Evolutionary conservation across 2,329 filamentous ascomycete species (phyloP).

Genomic region (Phaeomoniella chlamydospora): DNA sequence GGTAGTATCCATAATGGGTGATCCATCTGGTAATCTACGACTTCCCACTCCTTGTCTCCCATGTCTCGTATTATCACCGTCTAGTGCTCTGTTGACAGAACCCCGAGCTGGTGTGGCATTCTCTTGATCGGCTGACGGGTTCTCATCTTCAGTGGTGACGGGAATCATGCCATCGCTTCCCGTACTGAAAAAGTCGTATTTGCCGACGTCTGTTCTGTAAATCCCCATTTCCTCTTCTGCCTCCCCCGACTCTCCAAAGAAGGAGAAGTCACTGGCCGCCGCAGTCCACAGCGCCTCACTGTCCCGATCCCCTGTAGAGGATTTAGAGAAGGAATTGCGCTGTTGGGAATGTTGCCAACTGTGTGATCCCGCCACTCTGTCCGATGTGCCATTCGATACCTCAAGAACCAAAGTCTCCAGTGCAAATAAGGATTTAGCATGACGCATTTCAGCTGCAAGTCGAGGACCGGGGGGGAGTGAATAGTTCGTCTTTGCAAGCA

Average conservation of each 20-base stretch:
- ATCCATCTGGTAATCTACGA: constrained; percentile 5
- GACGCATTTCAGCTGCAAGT: constrained; percentile 30
- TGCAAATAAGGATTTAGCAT: constrained; percentile 37
- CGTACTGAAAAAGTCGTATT: constrained; percentile 26
- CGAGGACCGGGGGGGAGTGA: constrained; percentile 42
- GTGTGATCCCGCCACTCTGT: not conserved
- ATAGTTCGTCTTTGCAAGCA: constrained; percentile 41
- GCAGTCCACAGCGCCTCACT: constrained; percentile 46
- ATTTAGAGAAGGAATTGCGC: constrained; percentile 33
- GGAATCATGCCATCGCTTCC: constrained; percentile 29
- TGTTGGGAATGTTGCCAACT: constrained; percentile 26
- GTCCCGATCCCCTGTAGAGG: constrained; percentile 44
- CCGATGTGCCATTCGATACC: constrained; percentile 21
- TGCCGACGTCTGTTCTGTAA: constrained; percentile 27
- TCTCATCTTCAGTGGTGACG: constrained; percentile 18
- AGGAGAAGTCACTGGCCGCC: constrained; percentile 44
- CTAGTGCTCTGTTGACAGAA: not conserved
- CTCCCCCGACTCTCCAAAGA: constrained; percentile 37
- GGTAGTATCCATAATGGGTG: not conserved
- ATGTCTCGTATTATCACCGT: not conserved
- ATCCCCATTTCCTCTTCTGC: constrained; percentile 32
- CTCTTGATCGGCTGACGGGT: constrained; percentile 5
- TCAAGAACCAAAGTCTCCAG: constrained; percentile 42
- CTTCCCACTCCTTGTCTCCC: not conserved
- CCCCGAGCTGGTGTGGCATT: not conserved